Evolutionary conservation across 2,329 filamentous ascomycete species (phyloP), one percentile per base, ranked within the genome.

Genomic region (Phaeosphaeria sp.): DNA sequence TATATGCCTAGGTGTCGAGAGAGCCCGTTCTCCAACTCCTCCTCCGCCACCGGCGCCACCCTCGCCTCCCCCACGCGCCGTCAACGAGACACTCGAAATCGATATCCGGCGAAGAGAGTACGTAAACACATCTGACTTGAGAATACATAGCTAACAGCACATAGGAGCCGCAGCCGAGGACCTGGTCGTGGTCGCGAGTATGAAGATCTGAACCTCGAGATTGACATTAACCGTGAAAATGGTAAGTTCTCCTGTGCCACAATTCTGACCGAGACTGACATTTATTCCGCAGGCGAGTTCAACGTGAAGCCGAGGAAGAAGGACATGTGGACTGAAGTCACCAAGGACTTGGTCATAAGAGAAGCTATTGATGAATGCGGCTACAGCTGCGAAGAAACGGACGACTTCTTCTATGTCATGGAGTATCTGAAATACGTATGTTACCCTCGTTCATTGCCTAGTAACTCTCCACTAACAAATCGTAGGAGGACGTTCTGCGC

Each of bases 261-360:
- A 5, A 20, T 20, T 9, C 21, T 7, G 17, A 39, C 4, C 11
- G 24, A 7, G 6, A 36, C 46, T 55, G 9, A 55, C 78, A 79
- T 71, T 43, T 82, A 78, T 60, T 81, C 77, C 62, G 77, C 39
- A 55, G 52, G 52, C 45, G 46, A 55, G 40, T 55, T 79, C 40
- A 71, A 69, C 49, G 63, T 71, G 27, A 77, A 77, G 56, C 64
- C 68, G n/a, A 80, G 78, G 63, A 67, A 73, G 42, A 74, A 75
- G 60, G 80, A 82, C 59, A 91, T 96, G 81, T 98, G 94, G 94
- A 99, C 95, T 0, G 95, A 98, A 78, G 92, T 99, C 67, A 96
- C 94, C 46, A 97, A 96, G 79, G 93, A 97, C 66, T 80, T 98
- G 36, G 92, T 98, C 17, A 84, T 89, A 57, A 88, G 90, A 51